phyloP scores from a whole-genome alignment of 768 basidiomycete species.

The Tulasnella sp. region DNA sequence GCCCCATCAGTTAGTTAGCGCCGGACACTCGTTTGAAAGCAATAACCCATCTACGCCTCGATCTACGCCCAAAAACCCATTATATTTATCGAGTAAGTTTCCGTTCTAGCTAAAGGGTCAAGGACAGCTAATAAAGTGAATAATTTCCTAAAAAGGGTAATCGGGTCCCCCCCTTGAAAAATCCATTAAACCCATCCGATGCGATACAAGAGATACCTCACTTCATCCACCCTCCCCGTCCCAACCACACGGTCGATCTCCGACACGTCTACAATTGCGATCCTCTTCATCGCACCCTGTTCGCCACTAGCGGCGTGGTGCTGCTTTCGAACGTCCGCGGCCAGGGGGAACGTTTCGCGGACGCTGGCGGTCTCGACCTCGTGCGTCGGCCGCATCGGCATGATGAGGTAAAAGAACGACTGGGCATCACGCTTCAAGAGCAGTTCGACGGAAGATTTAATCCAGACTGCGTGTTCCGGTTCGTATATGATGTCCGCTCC shows the following conservation, averaged over 20 bases:
- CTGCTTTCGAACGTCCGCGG: constrained; percentile 11
- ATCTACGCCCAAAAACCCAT: background rate
- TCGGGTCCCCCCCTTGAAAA: background rate
- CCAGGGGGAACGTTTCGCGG: constrained; percentile 48
- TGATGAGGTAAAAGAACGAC: constrained; percentile 60
- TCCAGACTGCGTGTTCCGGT: constrained; percentile 63
- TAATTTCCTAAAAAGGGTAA: too few species aligned
- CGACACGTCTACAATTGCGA: constrained; percentile 50
- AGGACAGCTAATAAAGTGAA: background rate
- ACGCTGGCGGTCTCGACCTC: constrained; percentile 53
- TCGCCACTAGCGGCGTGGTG: background rate
- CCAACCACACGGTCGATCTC: constrained; percentile 50
- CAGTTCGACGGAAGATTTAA: constrained; percentile 55
- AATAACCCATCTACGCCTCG: too few species aligned
- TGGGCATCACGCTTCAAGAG: constrained; percentile 39
- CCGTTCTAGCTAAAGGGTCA: background rate
- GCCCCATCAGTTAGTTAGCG: too few species aligned
- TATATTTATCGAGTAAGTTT: background rate
- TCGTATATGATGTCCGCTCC: constrained; percentile 81
- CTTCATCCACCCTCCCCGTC: constrained; percentile 65
- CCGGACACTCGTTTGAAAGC: too few species aligned
- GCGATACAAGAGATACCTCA: constrained; percentile 61
- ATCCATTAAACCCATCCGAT: constrained; percentile 57
- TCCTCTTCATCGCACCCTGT: constrained; percentile 31
- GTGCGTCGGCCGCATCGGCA: constrained; percentile 58